A percentile compares a stretch with the other conserved stretches of the same genome.
phyloP scores from a whole-genome alignment of 768 basidiomycete species.

The Ramaria rubella region DNA sequence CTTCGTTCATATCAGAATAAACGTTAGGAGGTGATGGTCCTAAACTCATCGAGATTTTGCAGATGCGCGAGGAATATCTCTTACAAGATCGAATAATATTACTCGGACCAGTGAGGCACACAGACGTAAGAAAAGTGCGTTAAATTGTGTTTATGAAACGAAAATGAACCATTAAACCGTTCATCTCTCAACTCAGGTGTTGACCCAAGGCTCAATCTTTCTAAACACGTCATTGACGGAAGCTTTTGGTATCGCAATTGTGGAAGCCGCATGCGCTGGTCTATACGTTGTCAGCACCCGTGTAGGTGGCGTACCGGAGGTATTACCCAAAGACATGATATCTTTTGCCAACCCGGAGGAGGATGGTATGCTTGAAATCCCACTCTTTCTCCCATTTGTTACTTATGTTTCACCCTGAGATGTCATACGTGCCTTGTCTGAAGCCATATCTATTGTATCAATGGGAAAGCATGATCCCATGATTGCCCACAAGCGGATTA shows the following conservation, averaged over 20 bases:
- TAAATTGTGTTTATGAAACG: conserved; percentile 42
- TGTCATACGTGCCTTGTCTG: conserved; percentile 73
- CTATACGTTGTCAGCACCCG: conserved; percentile 90
- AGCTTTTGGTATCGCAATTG: conserved; percentile 93
- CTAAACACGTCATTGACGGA: conserved; percentile 95
- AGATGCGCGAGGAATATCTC: conserved; percentile 88
- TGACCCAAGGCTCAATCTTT: conserved; percentile 82
- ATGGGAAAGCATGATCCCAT: conserved; percentile 67
- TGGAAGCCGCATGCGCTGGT: conserved; percentile 94
- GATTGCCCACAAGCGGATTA: conserved; percentile 69
- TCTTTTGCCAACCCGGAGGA: conserved; percentile 91
- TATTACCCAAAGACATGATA: conserved; percentile 90
- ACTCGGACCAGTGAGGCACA: conserved; percentile 72
- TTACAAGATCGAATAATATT: conserved; percentile 91
- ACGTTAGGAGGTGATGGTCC: conserved; percentile 95
- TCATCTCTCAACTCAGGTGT: conserved; percentile 44
- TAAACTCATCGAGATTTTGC: conserved; percentile 88
- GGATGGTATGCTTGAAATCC: conserved; percentile 55
- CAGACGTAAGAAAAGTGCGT: conserved; percentile 75
- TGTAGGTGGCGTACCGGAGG: conserved; percentile 94
- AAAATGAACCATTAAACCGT: background rate
- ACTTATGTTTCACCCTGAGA: conserved; percentile 39
- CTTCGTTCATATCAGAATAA: background rate
- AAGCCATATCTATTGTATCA: conserved; percentile 68
- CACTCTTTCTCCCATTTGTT: background rate